Percentiles rank a stretch among this genome's conserved stretches.
phyloP scores from a whole-genome alignment of 1,284 basidiomycete genomes.

The Pascua guehoae region DNA sequence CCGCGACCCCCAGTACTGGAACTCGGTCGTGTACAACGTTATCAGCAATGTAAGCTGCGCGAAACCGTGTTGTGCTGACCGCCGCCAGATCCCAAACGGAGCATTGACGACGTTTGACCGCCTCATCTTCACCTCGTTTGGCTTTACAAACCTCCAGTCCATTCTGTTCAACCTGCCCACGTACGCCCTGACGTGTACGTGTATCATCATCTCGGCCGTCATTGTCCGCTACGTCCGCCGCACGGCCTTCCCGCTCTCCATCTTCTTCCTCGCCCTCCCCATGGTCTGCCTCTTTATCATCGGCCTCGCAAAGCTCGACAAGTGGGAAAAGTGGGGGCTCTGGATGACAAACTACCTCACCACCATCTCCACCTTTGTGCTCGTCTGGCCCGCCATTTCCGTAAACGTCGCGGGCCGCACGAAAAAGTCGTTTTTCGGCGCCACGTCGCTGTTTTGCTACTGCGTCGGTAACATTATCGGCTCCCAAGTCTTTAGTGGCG shows the following conservation, averaged over 20 bases:
- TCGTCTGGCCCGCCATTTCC: slow-evolving; percentile 9
- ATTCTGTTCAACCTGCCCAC: slow-evolving; percentile 23
- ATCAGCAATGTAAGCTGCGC: slow-evolving; percentile 18
- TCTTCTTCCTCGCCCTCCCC: slow-evolving; percentile 10
- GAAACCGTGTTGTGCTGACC: slow-evolving; percentile 11
- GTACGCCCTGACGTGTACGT: slow-evolving; percentile 13
- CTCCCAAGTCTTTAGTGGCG: slow-evolving; percentile 20
- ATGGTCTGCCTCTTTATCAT: slow-evolving; percentile 22
- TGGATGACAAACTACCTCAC: slow-evolving; percentile 13
- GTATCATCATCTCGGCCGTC: slow-evolving; percentile 13
- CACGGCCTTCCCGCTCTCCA: slow-evolving; percentile 22
- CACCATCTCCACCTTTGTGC: slow-evolving; percentile 17
- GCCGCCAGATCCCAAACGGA: neutral
- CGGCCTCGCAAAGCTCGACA: slow-evolving; percentile 12
- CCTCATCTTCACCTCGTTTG: slow-evolving; percentile 18
- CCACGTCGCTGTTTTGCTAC: slow-evolving; percentile 18
- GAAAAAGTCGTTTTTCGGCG: slow-evolving; percentile 20
- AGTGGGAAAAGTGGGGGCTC: slow-evolving; percentile 23
- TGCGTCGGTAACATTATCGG: slow-evolving; percentile 32
- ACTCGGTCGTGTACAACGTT: slow-evolving; percentile 21
- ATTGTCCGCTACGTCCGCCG: slow-evolving; percentile 14
- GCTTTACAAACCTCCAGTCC: slow-evolving; percentile 21
- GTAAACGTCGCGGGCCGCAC: slow-evolving; percentile 18
- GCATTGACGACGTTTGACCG: slow-evolving; percentile 21
- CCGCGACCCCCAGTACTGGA: slow-evolving; percentile 26